These are phyloP conservation scores for Pseudofabraea citricarpa DNA, from an alignment of 2,329 filamentous ascomycete species.

Conservation along the genomic window DNA sequence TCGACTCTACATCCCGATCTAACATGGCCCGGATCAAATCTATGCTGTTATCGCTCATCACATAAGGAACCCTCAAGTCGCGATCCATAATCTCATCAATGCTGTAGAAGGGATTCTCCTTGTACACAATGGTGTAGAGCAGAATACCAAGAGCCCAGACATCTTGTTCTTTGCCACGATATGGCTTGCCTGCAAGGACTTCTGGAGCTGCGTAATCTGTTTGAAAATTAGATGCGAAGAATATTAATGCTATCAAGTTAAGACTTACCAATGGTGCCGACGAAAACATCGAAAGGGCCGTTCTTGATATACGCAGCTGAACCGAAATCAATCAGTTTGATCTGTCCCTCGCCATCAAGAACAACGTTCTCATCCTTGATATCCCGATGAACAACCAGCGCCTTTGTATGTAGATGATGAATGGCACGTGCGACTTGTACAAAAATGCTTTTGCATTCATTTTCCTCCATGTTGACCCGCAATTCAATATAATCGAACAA, in stretches of 20 bases:
- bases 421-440: constrained; percentile 86
- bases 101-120: constrained; percentile 98
- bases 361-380: constrained; percentile 99
- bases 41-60: constrained; percentile 87
- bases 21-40: constrained; percentile 90
- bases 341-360: constrained; percentile 87
- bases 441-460: constrained; percentile 92
- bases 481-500: constrained; percentile 98
- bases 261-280: constrained; percentile 87
- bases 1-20: constrained; percentile 76
- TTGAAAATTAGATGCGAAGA: constrained; percentile 12
- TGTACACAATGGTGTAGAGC: constrained; percentile 98
- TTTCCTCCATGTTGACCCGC: constrained; percentile 91
- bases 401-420: constrained; percentile 86
- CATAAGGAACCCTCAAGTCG: constrained; percentile 84
- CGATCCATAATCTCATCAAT: constrained; percentile 99
- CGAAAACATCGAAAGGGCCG: constrained; percentile 97
- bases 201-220: constrained; percentile 97
- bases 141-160: constrained; percentile 97
- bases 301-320: constrained; percentile 98
- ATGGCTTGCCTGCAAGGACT: constrained; percentile 86
- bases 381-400: constrained; percentile 89
- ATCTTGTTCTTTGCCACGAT: constrained; percentile 94
- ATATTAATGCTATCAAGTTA: too few species aligned
- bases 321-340: constrained; percentile 97